These are phyloP conservation scores for Sporothrix phasma DNA, from an alignment of 2,329 filamentous ascomycete genomes.

Conservation along the genomic window DNA sequence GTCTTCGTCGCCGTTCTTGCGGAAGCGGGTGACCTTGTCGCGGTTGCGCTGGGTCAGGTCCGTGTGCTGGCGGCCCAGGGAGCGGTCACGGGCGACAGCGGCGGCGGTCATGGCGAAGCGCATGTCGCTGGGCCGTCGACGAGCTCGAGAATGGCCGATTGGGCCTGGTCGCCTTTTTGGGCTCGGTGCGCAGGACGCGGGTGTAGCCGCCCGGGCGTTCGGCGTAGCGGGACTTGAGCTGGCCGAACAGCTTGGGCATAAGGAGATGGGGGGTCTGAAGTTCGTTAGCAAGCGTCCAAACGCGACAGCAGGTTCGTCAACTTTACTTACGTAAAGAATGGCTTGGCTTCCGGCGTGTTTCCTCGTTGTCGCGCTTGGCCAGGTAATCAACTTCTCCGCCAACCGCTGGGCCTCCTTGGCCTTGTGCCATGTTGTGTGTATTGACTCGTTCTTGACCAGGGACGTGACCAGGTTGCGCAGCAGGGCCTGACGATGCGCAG, in stretches of 20 bases:
- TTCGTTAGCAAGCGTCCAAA: neutral
- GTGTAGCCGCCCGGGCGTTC: constrained; percentile 85
- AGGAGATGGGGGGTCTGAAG: constrained; percentile 55
- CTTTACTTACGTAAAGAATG: constrained; percentile 64
- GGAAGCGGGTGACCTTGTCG: constrained; percentile 70
- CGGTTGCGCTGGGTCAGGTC: constrained; percentile 70
- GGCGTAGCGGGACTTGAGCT: constrained; percentile 69
- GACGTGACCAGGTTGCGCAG: constrained; percentile 94
- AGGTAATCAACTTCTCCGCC: constrained; percentile 92
- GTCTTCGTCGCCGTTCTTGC: constrained; percentile 53
- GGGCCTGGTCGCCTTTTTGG: constrained; percentile 73
- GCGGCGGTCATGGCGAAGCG: constrained; percentile 90
- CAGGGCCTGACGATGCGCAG: constrained; percentile 80
- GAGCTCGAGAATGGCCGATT: constrained; percentile 83
- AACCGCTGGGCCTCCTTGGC: constrained; percentile 92
- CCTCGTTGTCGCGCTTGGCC: constrained; percentile 86
- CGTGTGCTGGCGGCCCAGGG: constrained; percentile 48
- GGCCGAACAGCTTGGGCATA: constrained; percentile 80
- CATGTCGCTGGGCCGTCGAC: constrained; percentile 89
- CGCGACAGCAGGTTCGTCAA: neutral
- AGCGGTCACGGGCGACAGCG: constrained; percentile 57
- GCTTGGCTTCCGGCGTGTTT: constrained; percentile 58
- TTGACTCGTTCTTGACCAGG: constrained; percentile 84
- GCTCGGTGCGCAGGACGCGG: constrained; percentile 83
- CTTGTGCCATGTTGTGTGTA: constrained; percentile 91